Evolutionary conservation across 2,329 filamentous ascomycete genomes (phyloP).

Genomic region (Fusarium sp.): DNA sequence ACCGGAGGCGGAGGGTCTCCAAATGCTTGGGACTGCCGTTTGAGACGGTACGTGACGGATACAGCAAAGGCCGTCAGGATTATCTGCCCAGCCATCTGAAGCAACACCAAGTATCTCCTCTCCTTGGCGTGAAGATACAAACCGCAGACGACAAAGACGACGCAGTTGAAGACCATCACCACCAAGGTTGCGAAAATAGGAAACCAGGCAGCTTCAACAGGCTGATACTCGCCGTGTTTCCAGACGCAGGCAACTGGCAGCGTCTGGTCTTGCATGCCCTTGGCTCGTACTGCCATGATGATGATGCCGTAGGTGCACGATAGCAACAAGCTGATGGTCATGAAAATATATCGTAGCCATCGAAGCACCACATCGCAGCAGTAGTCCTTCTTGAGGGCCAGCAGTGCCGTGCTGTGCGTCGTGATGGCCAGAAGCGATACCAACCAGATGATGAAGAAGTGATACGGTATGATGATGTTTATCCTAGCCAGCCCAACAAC

Average conservation of each 20-base stretch:
- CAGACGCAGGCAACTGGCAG: constrained; percentile 72
- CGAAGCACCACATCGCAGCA: constrained; percentile 73
- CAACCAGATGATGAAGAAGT: constrained; percentile 79
- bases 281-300: constrained; percentile 66
- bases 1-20: constrained; percentile 44
- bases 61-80: constrained; percentile 63
- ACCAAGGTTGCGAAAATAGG: constrained; percentile 69
- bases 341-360: constrained; percentile 73
- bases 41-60: constrained; percentile 67
- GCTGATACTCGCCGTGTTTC: constrained; percentile 54
- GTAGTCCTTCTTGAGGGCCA: constrained; percentile 74
- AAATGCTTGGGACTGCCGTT: constrained; percentile 70
- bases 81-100: no score
- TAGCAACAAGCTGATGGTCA: constrained; percentile 72
- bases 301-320: constrained; percentile 67
- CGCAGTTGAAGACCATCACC: constrained; percentile 67
- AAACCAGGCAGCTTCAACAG: constrained; percentile 55
- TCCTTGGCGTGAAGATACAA: constrained; percentile 69
- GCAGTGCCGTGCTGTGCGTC: constrained; percentile 71
- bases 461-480: constrained; percentile 69
- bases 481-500: constrained; percentile 70
- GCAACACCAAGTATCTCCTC: constrained; percentile 66
- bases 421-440: constrained; percentile 71
- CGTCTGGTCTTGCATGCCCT: constrained; percentile 61
- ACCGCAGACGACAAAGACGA: constrained; percentile 69